phyloP scores from a whole-genome alignment of 495 filamentous ascomycete species.

The Penicillium samsonianum region DNA sequence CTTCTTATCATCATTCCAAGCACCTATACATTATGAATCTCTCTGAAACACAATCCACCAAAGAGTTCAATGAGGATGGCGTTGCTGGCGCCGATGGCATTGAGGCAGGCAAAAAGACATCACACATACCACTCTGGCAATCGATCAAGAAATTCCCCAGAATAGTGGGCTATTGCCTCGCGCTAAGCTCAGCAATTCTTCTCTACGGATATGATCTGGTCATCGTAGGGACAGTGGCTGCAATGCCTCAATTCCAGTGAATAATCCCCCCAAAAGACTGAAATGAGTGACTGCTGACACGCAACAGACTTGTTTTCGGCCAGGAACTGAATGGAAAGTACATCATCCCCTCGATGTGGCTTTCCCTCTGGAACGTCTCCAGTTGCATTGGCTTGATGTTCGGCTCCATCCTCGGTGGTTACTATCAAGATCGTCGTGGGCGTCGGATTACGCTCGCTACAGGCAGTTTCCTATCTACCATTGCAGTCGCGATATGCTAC shows the following conservation, averaged over 20 bases:
- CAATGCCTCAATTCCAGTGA: conserved; percentile 47
- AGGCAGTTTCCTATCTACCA: conserved; percentile 39
- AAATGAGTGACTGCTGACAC: neutral
- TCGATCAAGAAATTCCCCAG: conserved; percentile 25
- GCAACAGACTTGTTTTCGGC: conserved; percentile 38
- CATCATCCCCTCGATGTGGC: conserved; percentile 51
- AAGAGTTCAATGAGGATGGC: conserved; percentile 6
- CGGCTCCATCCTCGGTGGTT: conserved; percentile 41
- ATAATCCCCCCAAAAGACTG: neutral
- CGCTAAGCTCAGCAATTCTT: conserved; percentile 38
- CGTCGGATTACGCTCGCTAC: conserved; percentile 40
- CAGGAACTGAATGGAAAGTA: conserved; percentile 30
- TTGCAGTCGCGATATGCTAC: conserved; percentile 40
- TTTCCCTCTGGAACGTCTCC: conserved; percentile 46
- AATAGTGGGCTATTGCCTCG: conserved; percentile 33
- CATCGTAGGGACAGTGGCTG: conserved; percentile 49
- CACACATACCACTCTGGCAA: conserved; percentile 23
- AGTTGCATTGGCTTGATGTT: conserved; percentile 44
- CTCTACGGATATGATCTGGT: conserved; percentile 52
- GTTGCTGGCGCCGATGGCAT: neutral
- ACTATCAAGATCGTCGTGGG: conserved; percentile 43
- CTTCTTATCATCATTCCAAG: neutral
- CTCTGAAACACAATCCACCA: neutral
- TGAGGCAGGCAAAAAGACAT: neutral
- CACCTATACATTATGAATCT: neutral